Evolutionary conservation across 2,329 filamentous ascomycete species (phyloP).

Genomic region (Emydomyces testavorans): DNA sequence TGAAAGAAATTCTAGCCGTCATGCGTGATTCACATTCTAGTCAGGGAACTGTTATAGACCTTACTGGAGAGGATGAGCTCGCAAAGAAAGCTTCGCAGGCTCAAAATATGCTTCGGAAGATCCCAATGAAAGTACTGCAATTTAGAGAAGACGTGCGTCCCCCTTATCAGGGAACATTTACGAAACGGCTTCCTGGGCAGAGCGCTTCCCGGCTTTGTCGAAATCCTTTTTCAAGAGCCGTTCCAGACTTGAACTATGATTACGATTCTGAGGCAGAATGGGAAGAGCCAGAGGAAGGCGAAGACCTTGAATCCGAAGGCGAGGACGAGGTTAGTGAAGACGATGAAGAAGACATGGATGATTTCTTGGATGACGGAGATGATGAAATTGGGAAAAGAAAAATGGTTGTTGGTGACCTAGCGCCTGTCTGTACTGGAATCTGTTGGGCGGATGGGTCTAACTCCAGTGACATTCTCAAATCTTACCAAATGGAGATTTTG

Average conservation of each 20-base stretch:
- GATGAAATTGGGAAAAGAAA: constrained; percentile 50
- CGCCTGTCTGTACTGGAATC: constrained; percentile 66
- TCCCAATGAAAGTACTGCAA: constrained; percentile 48
- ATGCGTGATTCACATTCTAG: constrained; percentile 39
- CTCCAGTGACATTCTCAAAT: constrained; percentile 40
- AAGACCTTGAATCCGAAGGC: constrained; percentile 53
- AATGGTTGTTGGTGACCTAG: constrained; percentile 53
- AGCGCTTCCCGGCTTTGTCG: constrained; percentile 39
- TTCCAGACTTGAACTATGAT: constrained; percentile 50
- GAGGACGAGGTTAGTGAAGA: constrained; percentile 51
- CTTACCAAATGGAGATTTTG: constrained; percentile 64
- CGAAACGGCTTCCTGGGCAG: constrained; percentile 34
- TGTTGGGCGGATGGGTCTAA: constrained; percentile 61
- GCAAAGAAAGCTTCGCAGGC: constrained; percentile 24
- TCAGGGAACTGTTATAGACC: constrained; percentile 23
- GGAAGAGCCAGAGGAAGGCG: constrained; percentile 61
- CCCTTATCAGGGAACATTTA: constrained; percentile 52
- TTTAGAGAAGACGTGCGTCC: constrained; percentile 54
- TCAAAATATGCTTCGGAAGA: constrained; percentile 35
- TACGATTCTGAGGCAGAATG: constrained; percentile 57
- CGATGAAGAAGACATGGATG: constrained; percentile 77
- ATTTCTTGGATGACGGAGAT: constrained; percentile 79
- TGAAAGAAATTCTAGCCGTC: constrained; percentile 51
- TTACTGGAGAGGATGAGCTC: constrained; percentile 26
- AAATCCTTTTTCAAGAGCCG: constrained; percentile 42